These are phyloP conservation scores for Hortaea werneckii DNA, from an alignment of 2,329 filamentous ascomycete genomes.

Conservation along the genomic window DNA sequence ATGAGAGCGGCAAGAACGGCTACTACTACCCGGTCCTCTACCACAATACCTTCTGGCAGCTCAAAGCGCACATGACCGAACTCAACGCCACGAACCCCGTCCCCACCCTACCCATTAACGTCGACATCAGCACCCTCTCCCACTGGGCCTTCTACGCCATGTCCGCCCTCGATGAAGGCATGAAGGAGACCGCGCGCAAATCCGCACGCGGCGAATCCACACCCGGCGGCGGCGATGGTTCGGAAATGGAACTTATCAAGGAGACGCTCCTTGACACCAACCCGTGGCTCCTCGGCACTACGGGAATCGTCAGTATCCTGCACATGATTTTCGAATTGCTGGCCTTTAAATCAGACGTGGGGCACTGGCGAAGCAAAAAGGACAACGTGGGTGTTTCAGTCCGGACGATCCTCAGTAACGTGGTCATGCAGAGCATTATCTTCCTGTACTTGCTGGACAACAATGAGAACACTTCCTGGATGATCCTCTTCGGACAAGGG, in stretches of 20 bases:
- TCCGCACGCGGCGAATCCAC: slow-evolving; percentile 63
- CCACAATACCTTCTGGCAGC: slow-evolving; percentile 95
- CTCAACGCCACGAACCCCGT: slow-evolving; percentile 92
- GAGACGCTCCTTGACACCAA: slow-evolving; percentile 91
- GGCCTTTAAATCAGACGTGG: slow-evolving; percentile 93
- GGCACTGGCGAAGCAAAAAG: slow-evolving; percentile 99
- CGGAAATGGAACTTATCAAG: slow-evolving; percentile 95
- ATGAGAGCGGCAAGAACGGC: slow-evolving; percentile 72
- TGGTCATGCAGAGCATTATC: slow-evolving; percentile 94
- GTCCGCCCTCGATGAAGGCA: slow-evolving; percentile 74
- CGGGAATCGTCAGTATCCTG: slow-evolving; percentile 70
- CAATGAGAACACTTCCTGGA: slow-evolving; percentile 96
- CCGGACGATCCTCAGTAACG: slow-evolving; percentile 89
- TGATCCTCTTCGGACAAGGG: slow-evolving; percentile 91
- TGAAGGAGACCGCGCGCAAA: slow-evolving; percentile 71
- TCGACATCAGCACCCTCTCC: slow-evolving; percentile 70
- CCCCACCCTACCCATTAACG: slow-evolving; percentile 66
- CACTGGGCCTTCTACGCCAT: slow-evolving; percentile 86
- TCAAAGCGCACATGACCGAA: slow-evolving; percentile 80
- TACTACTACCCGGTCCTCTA: slow-evolving; percentile 93
- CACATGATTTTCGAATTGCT: slow-evolving; percentile 94
- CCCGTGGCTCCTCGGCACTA: slow-evolving; percentile 77
- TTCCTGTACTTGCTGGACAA: slow-evolving; percentile 97
- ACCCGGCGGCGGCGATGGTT: slow-evolving; percentile 69
- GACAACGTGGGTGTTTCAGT: slow-evolving; percentile 96